Evolutionary conservation across 164 flowering plant genomes (phyloP), one percentile per base, ranked within the genome.

Genomic region (Liquidambar formosana): DNA sequence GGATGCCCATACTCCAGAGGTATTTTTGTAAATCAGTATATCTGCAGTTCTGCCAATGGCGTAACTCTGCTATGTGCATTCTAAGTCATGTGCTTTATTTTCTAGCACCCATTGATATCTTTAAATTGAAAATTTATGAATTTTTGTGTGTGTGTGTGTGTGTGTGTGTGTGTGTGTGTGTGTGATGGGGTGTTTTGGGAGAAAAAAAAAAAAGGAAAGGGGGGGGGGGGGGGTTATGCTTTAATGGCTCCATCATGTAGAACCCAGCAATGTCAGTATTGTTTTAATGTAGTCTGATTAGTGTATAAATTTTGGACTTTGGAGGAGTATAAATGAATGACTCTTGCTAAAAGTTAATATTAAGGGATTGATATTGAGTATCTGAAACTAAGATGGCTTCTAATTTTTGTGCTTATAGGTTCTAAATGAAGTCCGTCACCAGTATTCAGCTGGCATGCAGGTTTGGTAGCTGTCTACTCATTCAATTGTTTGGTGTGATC

Each of bases 361-460:
- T n/a, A n/a, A n/a, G n/a, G n/a, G n/a, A n/a, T n/a, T n/a, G n/a
- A n/a, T n/a, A n/a, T n/a, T 8, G 9, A 33, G 10, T 28, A 33
- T 5, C 18, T 12, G 1, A 26, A 19, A 33, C 26, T 64, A 0
- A 67, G 4, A 12, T 64, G 5, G 27, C 59, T 64, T 54, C 5
- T 23, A 1, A 23, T 23, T 64, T 23, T 15, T 63, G 45, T 70
- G 51, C 64, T 82, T 75, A 45, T 69, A 85, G 91, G 85, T 82
- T 60, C 54, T 76, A 47, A 75, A 68, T 70, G 90, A 87, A 78
- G 57, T 83, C 23, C 78, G 65, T 14, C 81, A 73, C 57, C 98
- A 91, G 77, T 84, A 89, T 82, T 86, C 85, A 43, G 88, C 92
- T 66, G 98, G 97, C 64, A 89, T 93, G 79, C 89, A 88, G 97